These are phyloP conservation scores for Marasmius fiardii DNA, from an alignment of 1,284 basidiomycete species.

Conservation along the genomic window DNA sequence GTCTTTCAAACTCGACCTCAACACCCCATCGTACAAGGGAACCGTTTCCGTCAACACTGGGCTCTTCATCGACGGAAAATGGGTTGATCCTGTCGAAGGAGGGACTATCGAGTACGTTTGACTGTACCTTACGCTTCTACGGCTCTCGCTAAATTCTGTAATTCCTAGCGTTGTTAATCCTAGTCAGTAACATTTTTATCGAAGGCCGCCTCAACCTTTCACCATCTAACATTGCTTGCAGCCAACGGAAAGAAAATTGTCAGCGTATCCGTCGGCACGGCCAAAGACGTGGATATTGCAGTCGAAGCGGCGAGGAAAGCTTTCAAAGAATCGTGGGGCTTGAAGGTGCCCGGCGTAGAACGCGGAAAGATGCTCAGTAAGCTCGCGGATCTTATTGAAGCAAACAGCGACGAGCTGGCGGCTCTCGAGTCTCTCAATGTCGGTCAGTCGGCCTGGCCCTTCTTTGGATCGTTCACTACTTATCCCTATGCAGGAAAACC, in stretches of 20 bases:
- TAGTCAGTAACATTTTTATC: not conserved
- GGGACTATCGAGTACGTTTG: not conserved
- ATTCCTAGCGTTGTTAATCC: not conserved
- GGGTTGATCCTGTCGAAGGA: not conserved
- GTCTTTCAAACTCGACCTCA: not conserved
- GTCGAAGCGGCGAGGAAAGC: conserved; percentile 28
- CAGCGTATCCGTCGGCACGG: not conserved
- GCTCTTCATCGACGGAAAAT: not conserved
- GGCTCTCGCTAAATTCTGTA: not conserved
- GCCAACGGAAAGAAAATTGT: not conserved
- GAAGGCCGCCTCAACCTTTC: too few relatives aligned
- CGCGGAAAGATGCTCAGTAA: conserved; percentile 58
- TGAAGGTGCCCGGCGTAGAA: conserved; percentile 45
- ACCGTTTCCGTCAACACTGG: not conserved
- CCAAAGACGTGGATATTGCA: conserved; percentile 4
- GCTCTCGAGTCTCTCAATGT: conserved; percentile 43
- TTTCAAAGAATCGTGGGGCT: conserved; percentile 62
- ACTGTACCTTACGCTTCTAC: not conserved
- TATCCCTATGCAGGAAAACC: not conserved
- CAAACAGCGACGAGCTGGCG: conserved; percentile 59
- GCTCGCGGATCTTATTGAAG: conserved; percentile 69
- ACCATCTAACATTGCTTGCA: not conserved
- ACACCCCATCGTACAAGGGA: not conserved
- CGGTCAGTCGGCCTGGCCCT: not conserved
- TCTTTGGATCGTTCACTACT: not conserved